These are phyloP conservation scores for Pestalotiopsis sp. DNA, from an alignment of 2,329 filamentous ascomycete genomes.

Conservation along the genomic window DNA sequence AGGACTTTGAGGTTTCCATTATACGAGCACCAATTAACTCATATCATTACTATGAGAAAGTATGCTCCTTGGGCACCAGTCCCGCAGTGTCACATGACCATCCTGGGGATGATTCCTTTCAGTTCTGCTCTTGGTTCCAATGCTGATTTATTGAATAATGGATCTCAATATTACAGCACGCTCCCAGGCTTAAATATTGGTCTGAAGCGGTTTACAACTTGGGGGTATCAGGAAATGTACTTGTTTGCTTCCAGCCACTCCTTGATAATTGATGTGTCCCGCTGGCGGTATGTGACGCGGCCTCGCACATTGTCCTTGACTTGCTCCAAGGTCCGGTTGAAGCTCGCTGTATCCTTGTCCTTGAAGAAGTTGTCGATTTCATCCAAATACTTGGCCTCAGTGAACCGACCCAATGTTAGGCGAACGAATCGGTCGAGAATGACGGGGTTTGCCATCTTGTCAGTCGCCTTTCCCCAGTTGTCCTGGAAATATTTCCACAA, in stretches of 20 bases:
- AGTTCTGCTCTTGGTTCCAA: background rate
- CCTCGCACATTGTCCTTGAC: slow-evolving; percentile 84
- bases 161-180: background rate
- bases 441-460: slow-evolving; percentile 80
- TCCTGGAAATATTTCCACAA: slow-evolving; percentile 87
- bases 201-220: background rate
- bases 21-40: background rate
- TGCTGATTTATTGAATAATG: background rate
- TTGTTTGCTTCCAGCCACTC: slow-evolving; percentile 73
- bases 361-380: slow-evolving; percentile 87
- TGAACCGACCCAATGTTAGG: slow-evolving; percentile 76
- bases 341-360: slow-evolving; percentile 82
- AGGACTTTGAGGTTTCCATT: background rate
- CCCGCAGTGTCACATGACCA: background rate
- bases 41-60: background rate
- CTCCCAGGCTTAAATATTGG: background rate
- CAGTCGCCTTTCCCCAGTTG: slow-evolving; percentile 76
- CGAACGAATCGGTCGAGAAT: slow-evolving; percentile 88
- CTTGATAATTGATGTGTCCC: slow-evolving; percentile 72
- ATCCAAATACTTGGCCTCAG: slow-evolving; percentile 66
- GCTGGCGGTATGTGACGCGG: slow-evolving; percentile 78
- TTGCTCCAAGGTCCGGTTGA: slow-evolving; percentile 83
- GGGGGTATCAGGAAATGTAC: slow-evolving; percentile 32
- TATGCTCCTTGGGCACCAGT: background rate
- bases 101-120: background rate